Percentiles rank a stretch among this genome's conserved stretches.
phyloP scores from a whole-genome alignment of 2,329 filamentous ascomycete species.

The Colletotrichum agaves region DNA sequence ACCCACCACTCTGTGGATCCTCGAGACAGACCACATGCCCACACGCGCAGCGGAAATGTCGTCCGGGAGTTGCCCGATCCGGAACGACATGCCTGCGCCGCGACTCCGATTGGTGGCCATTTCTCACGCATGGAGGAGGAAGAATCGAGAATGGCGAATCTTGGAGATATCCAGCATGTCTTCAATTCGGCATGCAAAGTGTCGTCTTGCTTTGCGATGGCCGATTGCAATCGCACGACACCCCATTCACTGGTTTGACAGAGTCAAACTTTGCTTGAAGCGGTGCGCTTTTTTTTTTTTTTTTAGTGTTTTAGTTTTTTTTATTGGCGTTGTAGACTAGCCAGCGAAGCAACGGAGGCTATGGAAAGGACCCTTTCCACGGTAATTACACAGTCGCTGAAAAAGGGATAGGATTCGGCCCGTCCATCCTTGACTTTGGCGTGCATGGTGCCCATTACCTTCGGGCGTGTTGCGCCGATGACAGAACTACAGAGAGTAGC shows the following conservation, averaged over 20 bases:
- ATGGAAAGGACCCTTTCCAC: too few species aligned
- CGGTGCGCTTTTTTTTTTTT: too few species aligned
- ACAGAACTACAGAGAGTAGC: background rate
- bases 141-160: background rate
- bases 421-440: background rate
- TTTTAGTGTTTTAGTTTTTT: too few species aligned
- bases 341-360: too few species aligned
- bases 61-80: constrained; percentile 31
- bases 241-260: background rate
- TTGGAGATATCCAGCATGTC: background rate
- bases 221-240: background rate
- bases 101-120: constrained; percentile 35
- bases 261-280: too few species aligned
- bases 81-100: constrained; percentile 13
- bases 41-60: constrained; percentile 33
- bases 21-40: constrained; percentile 23
- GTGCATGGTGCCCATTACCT: background rate
- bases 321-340: too few species aligned
- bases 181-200: background rate
- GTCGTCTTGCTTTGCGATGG: background rate
- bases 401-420: background rate
- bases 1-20: background rate
- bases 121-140: background rate
- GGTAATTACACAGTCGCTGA: too few species aligned
- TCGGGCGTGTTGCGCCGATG: background rate